Evolutionary conservation across 805 yeast species (phyloP), one percentile per base, ranked within the genome.

Genomic region (Pichia occidentalis): DNA sequence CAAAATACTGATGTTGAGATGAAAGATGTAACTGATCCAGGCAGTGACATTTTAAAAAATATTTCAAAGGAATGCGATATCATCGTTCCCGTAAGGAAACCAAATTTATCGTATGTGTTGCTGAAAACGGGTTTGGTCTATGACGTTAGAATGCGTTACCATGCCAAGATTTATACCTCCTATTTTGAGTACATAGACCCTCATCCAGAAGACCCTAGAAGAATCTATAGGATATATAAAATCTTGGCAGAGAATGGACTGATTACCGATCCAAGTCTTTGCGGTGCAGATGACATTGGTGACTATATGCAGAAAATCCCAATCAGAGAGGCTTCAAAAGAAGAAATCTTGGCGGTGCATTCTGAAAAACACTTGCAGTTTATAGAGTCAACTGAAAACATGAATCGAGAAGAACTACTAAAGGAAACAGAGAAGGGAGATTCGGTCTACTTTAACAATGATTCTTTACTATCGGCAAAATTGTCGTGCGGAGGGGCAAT

Each of bases 141-240:
- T 61, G 99, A 92, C 59, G 97, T 87, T 16, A 71, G 97, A 46
- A 92, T 92, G 97, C 71, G 98, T 45, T 92, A 90, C 59, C 99
- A 92, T 58, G 95, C 97, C 27, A 85, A 87, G 56, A 80, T 92
- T 37, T 88, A 84, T 63, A 85, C 95, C 3, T 82, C 92, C 2
- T 85, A 90, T 49, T 84, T 76, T 51, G 96, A 90, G 59, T 90
- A 90, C 60, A 85, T 90, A 36, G 98, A 92, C 56, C 98, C 97
- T 2, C 99, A 92, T 57, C 99, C 99, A 4, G 99, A 92, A 59
- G 98, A 92, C 56, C 99, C 99, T 9, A 72, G 98, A 45, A 76
- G 99, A 49, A 88, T 90, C 25, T 92, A 88, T 61, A 72, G 97
- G 40, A 85, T 92, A 32, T 92, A 92, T 65, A 87, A 92, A 62